Evolutionary conservation across 306 rosid genomes (phyloP).

Genomic region (Coriaria nepalensis): DNA sequence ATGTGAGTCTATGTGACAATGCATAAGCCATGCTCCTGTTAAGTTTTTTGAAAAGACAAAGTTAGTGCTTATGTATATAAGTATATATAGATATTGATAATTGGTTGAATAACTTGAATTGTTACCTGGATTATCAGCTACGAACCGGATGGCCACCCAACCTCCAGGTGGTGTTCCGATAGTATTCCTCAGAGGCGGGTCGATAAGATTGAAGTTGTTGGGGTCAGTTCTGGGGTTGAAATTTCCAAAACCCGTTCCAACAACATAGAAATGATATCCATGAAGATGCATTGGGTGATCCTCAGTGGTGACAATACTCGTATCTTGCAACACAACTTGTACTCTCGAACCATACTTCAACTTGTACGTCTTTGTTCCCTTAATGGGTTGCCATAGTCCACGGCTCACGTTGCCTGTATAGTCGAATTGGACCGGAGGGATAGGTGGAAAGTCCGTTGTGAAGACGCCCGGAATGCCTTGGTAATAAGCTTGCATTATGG

Average conservation of each 20-base stretch:
- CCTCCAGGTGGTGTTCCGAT: slow-evolving; percentile 89
- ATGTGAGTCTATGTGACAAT: slow-evolving; percentile 85
- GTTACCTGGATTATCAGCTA: slow-evolving; percentile 87
- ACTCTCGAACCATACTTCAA: slow-evolving; percentile 62
- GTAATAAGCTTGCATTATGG: slow-evolving; percentile 82
- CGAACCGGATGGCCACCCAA: slow-evolving; percentile 89
- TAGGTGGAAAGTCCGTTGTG: slow-evolving; percentile 74
- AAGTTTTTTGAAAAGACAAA: slow-evolving; percentile 4
- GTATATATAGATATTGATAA: neutral
- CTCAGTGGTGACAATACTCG: slow-evolving; percentile 66
- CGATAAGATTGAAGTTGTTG: slow-evolving; percentile 53
- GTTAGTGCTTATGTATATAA: slow-evolving; percentile 9
- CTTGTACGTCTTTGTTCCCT: slow-evolving; percentile 53
- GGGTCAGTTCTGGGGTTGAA: slow-evolving; percentile 72
- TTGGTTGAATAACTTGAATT: neutral
- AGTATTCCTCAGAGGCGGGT: slow-evolving; percentile 77
- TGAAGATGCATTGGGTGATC: slow-evolving; percentile 95
- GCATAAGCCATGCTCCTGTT: slow-evolving; percentile 82
- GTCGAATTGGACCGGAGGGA: slow-evolving; percentile 61
- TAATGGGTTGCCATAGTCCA: slow-evolving; percentile 59
- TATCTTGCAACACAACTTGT: slow-evolving; percentile 72
- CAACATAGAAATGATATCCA: slow-evolving; percentile 76
- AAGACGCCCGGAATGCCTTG: slow-evolving; percentile 58
- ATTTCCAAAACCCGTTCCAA: slow-evolving; percentile 84
- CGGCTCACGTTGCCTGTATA: slow-evolving; percentile 77